A percentile compares a stretch with the other conserved stretches of the same genome.
These are phyloP conservation scores for Aplosporella prunicola DNA, from an alignment of 2,329 filamentous ascomycete species.

Conservation along the genomic window DNA sequence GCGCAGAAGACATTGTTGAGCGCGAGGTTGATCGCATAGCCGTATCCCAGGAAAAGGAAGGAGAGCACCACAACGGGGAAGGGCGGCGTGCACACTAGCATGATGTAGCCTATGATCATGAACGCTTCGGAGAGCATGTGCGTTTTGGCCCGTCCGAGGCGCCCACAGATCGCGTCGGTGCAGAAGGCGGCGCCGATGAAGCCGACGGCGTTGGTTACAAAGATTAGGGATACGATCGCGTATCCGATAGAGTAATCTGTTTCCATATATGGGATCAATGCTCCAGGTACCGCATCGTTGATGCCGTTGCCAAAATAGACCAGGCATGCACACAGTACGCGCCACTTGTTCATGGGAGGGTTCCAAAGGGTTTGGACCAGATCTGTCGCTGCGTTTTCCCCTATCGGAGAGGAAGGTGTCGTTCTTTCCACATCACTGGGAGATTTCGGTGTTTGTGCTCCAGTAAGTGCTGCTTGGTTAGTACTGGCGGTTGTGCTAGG, in stretches of 20 bases:
- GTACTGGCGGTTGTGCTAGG: constrained; percentile 13
- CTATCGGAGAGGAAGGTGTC: constrained; percentile 45
- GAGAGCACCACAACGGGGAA: constrained; percentile 56
- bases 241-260: constrained; percentile 67
- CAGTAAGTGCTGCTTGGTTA: constrained; percentile 6
- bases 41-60: constrained; percentile 58
- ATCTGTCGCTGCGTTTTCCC: constrained; percentile 36
- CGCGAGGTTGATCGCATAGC: constrained; percentile 42
- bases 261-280: constrained; percentile 74
- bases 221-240: constrained; percentile 70
- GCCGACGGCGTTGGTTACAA: constrained; percentile 66
- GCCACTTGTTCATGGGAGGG: constrained; percentile 57
- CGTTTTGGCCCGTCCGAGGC: constrained; percentile 56
- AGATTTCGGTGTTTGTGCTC: constrained; percentile 14
- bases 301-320: constrained; percentile 61
- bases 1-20: constrained; percentile 49
- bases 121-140: constrained; percentile 50
- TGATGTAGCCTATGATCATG: constrained; percentile 52
- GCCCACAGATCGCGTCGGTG: constrained; percentile 53
- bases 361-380: constrained; percentile 49
- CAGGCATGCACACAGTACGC: constrained; percentile 54
- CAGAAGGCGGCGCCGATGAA: constrained; percentile 65
- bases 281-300: constrained; percentile 61
- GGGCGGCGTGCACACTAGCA: constrained; percentile 58
- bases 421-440: constrained; percentile 39